These are phyloP conservation scores for Asterella californica DNA, from an alignment of 225 moss, liverwort and hornwort species.

Conservation along the genomic window DNA sequence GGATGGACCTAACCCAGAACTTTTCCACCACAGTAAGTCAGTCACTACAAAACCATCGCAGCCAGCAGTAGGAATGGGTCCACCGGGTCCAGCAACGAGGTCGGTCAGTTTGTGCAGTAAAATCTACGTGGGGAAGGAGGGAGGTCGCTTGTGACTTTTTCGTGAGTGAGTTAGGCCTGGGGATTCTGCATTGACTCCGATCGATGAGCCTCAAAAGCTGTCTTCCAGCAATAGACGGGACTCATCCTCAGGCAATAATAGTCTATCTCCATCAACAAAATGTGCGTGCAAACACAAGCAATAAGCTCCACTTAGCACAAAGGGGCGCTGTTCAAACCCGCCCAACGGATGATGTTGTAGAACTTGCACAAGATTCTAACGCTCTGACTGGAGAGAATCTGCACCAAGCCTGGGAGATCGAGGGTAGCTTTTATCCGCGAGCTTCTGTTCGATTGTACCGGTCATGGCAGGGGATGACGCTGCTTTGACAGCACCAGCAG, in stretches of 20 bases:
- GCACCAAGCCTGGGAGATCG: background rate
- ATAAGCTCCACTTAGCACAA: too few species aligned
- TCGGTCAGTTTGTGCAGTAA: too few species aligned
- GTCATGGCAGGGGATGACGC: slow-evolving; percentile 28
- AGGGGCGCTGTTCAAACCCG: too few species aligned
- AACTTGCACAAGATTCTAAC: too few species aligned
- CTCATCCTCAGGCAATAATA: background rate
- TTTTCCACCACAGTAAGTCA: background rate
- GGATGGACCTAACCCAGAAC: background rate
- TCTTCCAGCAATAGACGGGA: background rate
- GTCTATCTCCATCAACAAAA: background rate
- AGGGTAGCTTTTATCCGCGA: background rate
- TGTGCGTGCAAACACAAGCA: background rate
- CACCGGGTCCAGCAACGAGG: background rate
- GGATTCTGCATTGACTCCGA: background rate
- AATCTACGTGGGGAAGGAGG: background rate
- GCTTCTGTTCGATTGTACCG: background rate
- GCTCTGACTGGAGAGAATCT: too few species aligned
- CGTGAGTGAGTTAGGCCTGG: background rate
- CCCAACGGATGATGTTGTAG: too few species aligned
- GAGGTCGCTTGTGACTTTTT: background rate
- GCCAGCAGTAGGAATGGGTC: background rate
- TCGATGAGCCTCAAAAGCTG: background rate
- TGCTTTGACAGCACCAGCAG: slow-evolving; percentile 17
- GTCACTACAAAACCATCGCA: background rate